These are phyloP conservation scores for Colletotrichum musicola DNA, from an alignment of 2,329 filamentous ascomycete genomes.

Conservation along the genomic window DNA sequence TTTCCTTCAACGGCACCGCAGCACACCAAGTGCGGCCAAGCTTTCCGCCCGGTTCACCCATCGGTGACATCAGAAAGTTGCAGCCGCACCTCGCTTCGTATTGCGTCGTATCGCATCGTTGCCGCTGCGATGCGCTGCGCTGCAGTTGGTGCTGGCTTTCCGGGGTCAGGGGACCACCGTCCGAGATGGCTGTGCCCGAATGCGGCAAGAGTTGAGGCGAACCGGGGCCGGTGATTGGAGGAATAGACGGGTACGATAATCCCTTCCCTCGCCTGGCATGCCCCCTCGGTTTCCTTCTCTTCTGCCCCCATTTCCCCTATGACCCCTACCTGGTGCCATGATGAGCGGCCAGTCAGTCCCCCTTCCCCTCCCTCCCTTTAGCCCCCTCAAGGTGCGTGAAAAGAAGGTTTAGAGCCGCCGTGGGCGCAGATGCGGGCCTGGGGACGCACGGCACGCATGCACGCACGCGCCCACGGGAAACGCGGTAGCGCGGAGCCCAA, in stretches of 20 bases:
- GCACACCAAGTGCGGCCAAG: neutral
- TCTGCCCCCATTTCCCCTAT: neutral
- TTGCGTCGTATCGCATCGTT: neutral
- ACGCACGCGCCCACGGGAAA: conserved; percentile 6
- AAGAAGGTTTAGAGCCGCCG: conserved; percentile 36
- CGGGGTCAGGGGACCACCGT: conserved; percentile 76
- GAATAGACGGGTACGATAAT: conserved; percentile 2
- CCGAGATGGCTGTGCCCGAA: conserved; percentile 62
- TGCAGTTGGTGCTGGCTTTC: too few relatives aligned
- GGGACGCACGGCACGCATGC: conserved; percentile 20
- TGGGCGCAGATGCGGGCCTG: conserved; percentile 19
- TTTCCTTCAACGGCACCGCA: neutral
- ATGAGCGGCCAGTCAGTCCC: too few relatives aligned
- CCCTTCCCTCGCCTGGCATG: neutral
- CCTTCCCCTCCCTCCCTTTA: neutral
- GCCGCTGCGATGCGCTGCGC: neutral
- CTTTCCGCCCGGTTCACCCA: neutral
- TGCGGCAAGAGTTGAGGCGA: conserved; percentile 20
- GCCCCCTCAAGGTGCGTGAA: conserved; percentile 9
- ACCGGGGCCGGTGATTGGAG: conserved; percentile 29
- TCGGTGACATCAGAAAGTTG: neutral
- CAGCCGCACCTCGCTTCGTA: neutral
- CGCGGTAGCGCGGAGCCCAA: conserved; percentile 14
- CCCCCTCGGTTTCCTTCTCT: neutral
- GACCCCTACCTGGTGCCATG: neutral